These are phyloP conservation scores for Lepidium africanum DNA, from an alignment of 345 rosid species.

Conservation along the genomic window DNA sequence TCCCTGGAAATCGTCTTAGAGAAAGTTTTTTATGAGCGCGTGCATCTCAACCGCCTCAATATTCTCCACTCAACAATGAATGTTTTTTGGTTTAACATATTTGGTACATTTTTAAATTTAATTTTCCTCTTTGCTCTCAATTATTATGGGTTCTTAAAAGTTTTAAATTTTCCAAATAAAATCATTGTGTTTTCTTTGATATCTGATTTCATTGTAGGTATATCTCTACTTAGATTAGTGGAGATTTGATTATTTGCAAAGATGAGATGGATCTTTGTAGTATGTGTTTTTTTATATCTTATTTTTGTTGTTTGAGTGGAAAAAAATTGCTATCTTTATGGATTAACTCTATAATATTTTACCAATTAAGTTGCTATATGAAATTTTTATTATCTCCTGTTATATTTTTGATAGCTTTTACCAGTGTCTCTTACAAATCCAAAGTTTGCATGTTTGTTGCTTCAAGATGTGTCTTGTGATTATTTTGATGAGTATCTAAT, in stretches of 20 bases:
- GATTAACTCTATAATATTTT: neutral
- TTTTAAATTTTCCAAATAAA: neutral
- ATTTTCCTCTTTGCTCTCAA: neutral
- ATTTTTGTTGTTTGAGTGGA: neutral
- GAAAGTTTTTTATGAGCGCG: too few species aligned
- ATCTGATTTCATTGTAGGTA: neutral
- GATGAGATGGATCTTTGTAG: neutral
- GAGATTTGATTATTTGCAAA: neutral
- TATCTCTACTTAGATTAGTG: neutral
- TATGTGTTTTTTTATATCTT: neutral
- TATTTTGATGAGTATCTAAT: neutral
- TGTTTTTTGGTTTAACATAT: too few species aligned
- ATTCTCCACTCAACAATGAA: too few species aligned
- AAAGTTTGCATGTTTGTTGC: slow-evolving; percentile 2
- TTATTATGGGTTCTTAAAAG: neutral
- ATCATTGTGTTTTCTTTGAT: neutral
- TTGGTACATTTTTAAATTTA: neutral
- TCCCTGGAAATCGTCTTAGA: too few species aligned
- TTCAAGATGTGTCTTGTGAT: neutral
- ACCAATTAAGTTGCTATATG: neutral
- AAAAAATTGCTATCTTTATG: neutral
- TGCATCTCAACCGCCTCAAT: too few species aligned
- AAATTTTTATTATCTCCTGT: neutral
- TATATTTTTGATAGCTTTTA: neutral
- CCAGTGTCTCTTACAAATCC: neutral